phyloP scores from a whole-genome alignment of 192 early-diverging fungal genomes.

The Backusella psychrophila region DNA sequence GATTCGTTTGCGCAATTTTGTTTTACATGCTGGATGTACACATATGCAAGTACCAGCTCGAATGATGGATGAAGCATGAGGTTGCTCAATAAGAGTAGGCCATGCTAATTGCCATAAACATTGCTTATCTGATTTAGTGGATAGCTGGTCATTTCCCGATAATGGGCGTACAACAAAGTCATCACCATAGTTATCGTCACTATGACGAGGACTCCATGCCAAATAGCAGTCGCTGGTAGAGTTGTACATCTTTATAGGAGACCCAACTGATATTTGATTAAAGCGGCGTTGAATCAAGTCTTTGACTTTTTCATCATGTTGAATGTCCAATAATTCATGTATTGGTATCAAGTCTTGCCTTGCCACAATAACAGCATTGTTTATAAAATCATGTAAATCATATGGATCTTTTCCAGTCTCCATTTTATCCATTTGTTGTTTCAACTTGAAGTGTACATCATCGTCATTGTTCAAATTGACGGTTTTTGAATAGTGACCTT shows the following conservation, averaged over 20 bases:
- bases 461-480: neutral
- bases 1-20: neutral
- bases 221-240: neutral
- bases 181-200: neutral
- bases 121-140: neutral
- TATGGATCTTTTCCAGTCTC: neutral
- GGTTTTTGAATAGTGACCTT: neutral
- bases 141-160: neutral
- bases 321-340: neutral
- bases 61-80: no score
- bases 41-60: neutral
- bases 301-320: neutral
- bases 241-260: neutral
- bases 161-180: neutral
- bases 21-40: neutral
- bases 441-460: neutral
- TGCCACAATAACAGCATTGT: neutral
- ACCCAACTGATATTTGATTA: neutral
- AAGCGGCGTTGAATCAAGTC: neutral
- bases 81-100: neutral
- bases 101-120: neutral
- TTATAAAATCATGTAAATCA: neutral
- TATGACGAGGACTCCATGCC: neutral
- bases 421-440: neutral
- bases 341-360: neutral